Evolutionary conservation across 768 basidiomycete genomes (phyloP).

Genomic region (Mycena alexandri): DNA sequence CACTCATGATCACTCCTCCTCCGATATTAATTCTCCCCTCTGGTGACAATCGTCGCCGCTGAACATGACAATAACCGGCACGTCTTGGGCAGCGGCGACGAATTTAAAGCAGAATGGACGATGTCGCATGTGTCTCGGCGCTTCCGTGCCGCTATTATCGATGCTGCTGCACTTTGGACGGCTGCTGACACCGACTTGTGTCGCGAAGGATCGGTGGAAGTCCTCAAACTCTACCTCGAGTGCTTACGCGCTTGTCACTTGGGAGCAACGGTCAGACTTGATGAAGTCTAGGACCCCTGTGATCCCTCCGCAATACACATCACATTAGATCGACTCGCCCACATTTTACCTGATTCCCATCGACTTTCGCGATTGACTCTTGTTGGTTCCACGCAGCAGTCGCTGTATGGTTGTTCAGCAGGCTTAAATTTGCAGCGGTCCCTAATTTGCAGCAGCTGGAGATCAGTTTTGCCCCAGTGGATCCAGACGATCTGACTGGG

Average conservation of each 20-base stretch:
- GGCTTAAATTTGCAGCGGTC: not conserved
- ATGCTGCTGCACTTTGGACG: conserved; percentile 1
- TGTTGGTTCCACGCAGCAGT: not conserved
- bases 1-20: no score
- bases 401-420: not conserved
- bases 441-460: conserved; percentile 8
- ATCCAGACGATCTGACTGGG: no score
- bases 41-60: conserved; percentile 1
- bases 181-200: not conserved
- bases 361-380: not conserved
- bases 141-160: not conserved
- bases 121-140: not conserved
- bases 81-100: no score
- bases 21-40: not conserved
- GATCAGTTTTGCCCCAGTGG: not conserved
- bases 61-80: not conserved
- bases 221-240: conserved; percentile 10
- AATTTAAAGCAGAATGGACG: conserved; percentile 1
- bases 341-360: not conserved
- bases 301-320: no score
- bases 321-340: not conserved
- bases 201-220: not conserved
- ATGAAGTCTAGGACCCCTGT: not conserved
- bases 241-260: not conserved
- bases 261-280: not conserved